These are phyloP conservation scores for Umbellularia californica DNA, from an alignment of 164 flowering plant species.

Conservation along the genomic window DNA sequence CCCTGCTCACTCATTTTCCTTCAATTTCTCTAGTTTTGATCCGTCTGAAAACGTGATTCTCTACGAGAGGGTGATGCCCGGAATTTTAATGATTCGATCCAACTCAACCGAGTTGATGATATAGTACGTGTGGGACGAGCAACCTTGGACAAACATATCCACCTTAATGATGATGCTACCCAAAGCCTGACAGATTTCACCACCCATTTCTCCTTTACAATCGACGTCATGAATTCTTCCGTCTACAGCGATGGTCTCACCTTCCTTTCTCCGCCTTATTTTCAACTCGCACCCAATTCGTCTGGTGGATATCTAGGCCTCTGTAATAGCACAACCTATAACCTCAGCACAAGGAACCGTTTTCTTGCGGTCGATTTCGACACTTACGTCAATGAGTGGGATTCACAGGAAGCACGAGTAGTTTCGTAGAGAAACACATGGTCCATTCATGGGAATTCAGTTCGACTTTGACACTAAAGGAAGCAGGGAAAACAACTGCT, in stretches of 20 bases:
- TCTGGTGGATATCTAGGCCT: constrained; percentile 39
- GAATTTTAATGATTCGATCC: constrained; percentile 7
- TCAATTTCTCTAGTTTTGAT: constrained; percentile 24
- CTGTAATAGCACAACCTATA: constrained; percentile 10
- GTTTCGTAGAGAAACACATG: constrained; percentile 11
- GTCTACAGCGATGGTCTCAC: constrained; percentile 37
- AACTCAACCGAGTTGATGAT: constrained; percentile 15
- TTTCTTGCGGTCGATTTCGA: constrained; percentile 46
- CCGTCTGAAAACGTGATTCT: neutral
- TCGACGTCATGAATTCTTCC: constrained; percentile 4
- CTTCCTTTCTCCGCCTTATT: constrained; percentile 34
- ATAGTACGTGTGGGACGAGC: constrained; percentile 27
- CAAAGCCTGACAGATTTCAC: constrained; percentile 31
- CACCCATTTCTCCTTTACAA: constrained; percentile 39
- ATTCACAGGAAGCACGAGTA: constrained; percentile 23
- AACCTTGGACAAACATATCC: constrained; percentile 22
- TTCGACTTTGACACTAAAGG: neutral
- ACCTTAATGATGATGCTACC: constrained; percentile 30
- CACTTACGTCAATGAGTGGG: constrained; percentile 20
- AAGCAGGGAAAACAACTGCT: neutral
- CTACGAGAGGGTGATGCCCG: constrained; percentile 14
- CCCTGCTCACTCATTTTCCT: constrained; percentile 9
- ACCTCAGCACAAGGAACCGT: constrained; percentile 4
- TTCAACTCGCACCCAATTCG: constrained; percentile 26
- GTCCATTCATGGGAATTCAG: constrained; percentile 19